These are phyloP conservation scores for Botrytis paeoniae DNA, from an alignment of 2,329 filamentous ascomycete genomes.

Conservation along the genomic window DNA sequence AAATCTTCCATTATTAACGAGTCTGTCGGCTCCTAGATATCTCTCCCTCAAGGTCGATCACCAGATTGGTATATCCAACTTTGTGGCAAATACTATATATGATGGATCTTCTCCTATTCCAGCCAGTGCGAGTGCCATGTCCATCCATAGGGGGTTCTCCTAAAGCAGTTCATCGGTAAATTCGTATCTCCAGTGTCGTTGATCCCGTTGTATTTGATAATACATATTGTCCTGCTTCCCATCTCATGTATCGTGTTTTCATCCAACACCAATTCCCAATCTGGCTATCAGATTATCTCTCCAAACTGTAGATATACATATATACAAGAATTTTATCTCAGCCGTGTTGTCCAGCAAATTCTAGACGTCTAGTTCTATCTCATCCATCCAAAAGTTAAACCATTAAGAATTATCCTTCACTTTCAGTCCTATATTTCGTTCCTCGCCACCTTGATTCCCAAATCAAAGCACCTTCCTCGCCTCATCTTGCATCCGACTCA, in stretches of 20 bases:
- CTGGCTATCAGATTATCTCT: not conserved
- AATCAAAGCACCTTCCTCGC: constrained; percentile 2
- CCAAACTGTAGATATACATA: not conserved
- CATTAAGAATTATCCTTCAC: not conserved
- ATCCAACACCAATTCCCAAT: not conserved
- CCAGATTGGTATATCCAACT: not conserved
- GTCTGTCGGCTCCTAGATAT: not conserved
- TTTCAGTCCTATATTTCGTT: not conserved
- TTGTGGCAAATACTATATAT: not conserved
- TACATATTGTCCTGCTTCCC: not conserved
- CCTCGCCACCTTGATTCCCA: not conserved
- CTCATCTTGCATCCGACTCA: constrained; percentile 43
- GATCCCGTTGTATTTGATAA: not conserved
- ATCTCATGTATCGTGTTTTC: not conserved
- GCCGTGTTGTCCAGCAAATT: not conserved
- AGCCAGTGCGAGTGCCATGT: not conserved
- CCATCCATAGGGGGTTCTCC: not conserved
- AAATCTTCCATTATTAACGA: not conserved
- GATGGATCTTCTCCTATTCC: not conserved
- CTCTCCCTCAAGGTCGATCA: not conserved
- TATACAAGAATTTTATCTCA: not conserved
- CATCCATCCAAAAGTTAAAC: not conserved
- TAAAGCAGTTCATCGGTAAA: not conserved
- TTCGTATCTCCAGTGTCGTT: not conserved
- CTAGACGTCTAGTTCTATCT: not conserved